Conservation (phyloP, 768 basidiomycete genomes). For the Mrakia gelida region DNA sequence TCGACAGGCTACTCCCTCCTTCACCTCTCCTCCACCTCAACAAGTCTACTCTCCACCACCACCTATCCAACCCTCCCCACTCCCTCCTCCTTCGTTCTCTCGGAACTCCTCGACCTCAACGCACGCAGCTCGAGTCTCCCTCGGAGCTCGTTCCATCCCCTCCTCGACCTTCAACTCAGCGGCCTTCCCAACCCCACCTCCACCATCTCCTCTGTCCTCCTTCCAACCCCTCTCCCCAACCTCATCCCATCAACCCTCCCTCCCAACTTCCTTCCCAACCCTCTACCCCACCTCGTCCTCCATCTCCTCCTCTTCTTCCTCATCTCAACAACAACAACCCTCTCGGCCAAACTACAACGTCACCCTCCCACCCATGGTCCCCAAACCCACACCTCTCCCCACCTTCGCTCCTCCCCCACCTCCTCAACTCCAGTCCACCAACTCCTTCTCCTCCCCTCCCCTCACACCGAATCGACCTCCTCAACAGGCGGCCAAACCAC, state of each 20-base stretch:
- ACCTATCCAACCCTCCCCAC: conserved; percentile 37
- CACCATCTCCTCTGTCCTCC: background rate
- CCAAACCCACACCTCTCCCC: background rate
- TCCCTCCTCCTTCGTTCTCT: conserved; percentile 33
- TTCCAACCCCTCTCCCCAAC: conserved; percentile 15
- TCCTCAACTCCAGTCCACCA: background rate
- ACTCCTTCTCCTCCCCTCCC: background rate
- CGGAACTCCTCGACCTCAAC: background rate
- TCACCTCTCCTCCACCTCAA: conserved; percentile 25
- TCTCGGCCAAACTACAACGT: conserved; percentile 25
- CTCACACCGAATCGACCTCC: background rate
- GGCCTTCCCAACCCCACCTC: conserved; percentile 6
- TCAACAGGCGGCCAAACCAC: background rate
- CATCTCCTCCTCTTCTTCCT: too few species aligned
- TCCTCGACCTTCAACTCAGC: conserved; percentile 22
- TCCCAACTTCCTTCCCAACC: conserved; percentile 1
- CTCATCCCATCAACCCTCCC: background rate
- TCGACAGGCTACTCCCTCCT: background rate
- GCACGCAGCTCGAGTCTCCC: background rate
- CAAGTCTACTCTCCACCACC: conserved; percentile 20
- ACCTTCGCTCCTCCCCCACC: background rate
- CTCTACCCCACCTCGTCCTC: conserved; percentile 11
- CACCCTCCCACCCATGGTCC: conserved; percentile 47
- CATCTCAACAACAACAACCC: background rate
- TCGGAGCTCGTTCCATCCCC: conserved; percentile 21